Base-by-base conservation (phyloP, 208 protist genomes). In the Perkinsela sp. region DNA sequence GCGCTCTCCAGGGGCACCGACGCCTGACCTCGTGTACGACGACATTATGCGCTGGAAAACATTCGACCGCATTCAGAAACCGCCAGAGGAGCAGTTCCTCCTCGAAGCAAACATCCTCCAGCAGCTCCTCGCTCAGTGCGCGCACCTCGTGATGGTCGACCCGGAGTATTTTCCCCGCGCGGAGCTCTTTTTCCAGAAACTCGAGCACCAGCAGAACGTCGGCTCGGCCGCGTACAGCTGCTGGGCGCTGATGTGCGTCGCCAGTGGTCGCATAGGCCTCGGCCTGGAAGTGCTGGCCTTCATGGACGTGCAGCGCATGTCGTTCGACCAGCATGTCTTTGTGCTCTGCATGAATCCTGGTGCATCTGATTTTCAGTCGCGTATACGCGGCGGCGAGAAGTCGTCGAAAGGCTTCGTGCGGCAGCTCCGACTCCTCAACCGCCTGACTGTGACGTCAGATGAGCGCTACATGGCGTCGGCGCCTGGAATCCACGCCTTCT, bases 1-100 rank as follows among this genome's bases (percentile, higher is more conserved):
- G 32, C 75, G 72, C 66, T 70, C 76, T 31, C 30, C 40, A 29
- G 83, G 87, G 67, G 85, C 83, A 6, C 85, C 85, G 28, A 76
- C 89, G 69, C 85, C 85, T 16, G 83, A 91, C 67, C 75, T 89
- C 13, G 71, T 91, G 67, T 91, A 91, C 74, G 83, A 89, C 32
- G 85, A 91, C 70, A 78, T 91, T 29, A 85, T 88, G 83, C 81
- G 87, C 69, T 79, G 73, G 30, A 73, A 80, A 6, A 87, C 83
- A 13, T 89, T 91, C 67, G 48, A 78, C 1, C 85, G 81, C 0
- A 74, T 81, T 22, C 85, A 91, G 75, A 75, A 72, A 0, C 81
- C 75, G 48, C 85, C 85, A 6, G 81, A 89, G 76, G 78, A 83
- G 68, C 85, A 91, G 75, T 91, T 91, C 68, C 77, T 77, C 32